Evolutionary conservation across 2,329 filamentous ascomycete species (phyloP), one percentile per base, ranked within the genome.

Genomic region (Bipolaris bicolor): DNA sequence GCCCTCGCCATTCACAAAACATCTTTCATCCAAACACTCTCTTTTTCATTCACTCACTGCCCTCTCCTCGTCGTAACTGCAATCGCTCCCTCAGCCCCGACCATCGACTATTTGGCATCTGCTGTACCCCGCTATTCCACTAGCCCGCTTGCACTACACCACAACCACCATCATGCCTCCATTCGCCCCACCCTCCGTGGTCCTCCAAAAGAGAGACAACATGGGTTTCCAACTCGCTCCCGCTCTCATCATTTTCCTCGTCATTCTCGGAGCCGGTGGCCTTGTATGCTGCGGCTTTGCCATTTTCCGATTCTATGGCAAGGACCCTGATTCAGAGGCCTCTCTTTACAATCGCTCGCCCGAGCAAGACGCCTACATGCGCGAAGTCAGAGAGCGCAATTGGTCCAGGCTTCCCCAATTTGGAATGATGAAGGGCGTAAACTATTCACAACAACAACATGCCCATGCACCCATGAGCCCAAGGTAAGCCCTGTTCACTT

Each of bases 341-440:
- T 31, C 18, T 5, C 58, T 41, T 26, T 52, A 46, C 46, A 49
- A 57, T 3, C 57, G 69, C 20, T 57, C 61, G 1, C 60, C 62
- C 15, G 68, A 67, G 29, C 72, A 75, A 48, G 65, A 70, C n/a
- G 63, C 64, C n/a, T 75, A 75, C 15, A 75, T 75, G 72, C 49
- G 66, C 13, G 66, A 74, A 46, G 70, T 74, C 4, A 52, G 72
- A 26, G 65, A 67, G 26, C 55, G 71, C 49, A 69, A 64, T 43
- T 59, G 69, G 61, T 54, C 53, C 49, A 66, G 52, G 20, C 43
- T 69, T 10, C 60, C 61, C 2, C 52, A 37, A 33, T 31, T 60
- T 9, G 49, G 52, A 9, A 13, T 47, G 11, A 49, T 49, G 11
- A 49, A 31, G 22, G 18, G 56, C 13, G 37, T 58, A 1, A 24